These are phyloP conservation scores for Quercus phellos DNA, from an alignment of 331 rosid species.

Conservation along the genomic window DNA sequence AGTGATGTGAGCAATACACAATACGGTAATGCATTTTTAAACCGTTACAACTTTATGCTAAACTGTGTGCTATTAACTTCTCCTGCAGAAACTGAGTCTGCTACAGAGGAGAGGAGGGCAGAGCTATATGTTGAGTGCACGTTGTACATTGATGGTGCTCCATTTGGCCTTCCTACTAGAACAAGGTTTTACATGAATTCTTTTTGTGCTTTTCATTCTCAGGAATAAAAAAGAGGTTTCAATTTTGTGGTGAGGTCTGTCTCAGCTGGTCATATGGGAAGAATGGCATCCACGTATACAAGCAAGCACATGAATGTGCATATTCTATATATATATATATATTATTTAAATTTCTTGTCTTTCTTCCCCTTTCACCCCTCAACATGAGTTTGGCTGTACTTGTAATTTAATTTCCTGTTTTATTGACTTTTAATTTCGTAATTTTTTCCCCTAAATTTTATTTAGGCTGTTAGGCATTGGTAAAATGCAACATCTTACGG, in stretches of 20 bases:
- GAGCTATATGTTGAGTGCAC: conserved; percentile 92
- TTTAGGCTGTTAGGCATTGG: background rate
- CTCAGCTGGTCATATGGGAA: background rate
- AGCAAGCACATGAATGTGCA: background rate
- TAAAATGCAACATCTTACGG: background rate
- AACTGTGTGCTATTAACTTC: background rate
- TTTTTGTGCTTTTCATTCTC: background rate
- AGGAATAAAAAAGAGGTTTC: background rate
- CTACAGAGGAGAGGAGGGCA: conserved; percentile 54
- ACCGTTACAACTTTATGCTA: background rate
- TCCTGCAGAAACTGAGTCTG: conserved; percentile 47
- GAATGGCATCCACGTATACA: background rate
- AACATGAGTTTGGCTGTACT: background rate
- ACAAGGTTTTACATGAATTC: conserved; percentile 54
- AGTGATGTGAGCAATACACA: background rate
- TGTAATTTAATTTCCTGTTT: background rate
- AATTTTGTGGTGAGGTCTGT: background rate
- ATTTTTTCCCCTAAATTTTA: background rate
- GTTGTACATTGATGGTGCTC: conserved; percentile 83
- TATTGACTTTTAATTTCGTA: background rate
- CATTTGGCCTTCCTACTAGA: conserved; percentile 83
- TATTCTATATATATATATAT: background rate
- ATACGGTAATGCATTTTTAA: background rate
- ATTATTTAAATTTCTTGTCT: background rate
- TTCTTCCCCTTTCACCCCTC: background rate